Evolutionary conservation across 2,329 filamentous ascomycete species (phyloP), one percentile per base, ranked within the genome.

Genomic region (Trichothecium sympodiale): DNA sequence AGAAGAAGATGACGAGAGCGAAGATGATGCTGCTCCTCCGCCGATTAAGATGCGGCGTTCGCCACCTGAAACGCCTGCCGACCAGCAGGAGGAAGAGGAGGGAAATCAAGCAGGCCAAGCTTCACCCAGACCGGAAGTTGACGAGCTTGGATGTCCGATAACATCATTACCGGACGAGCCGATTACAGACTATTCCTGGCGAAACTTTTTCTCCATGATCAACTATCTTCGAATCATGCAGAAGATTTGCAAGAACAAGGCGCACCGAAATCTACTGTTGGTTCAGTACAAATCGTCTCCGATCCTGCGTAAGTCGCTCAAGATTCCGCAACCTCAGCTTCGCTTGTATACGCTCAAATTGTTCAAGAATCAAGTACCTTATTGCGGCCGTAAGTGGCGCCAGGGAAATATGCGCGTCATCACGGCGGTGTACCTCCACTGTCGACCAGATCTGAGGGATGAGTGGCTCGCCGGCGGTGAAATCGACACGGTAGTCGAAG

Each of bases 331-430:
- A 51, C 80, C 80, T 2, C 74, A 86, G 50, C 69, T 98, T 29
- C 79, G 91, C 5, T 77, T 94, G 30, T 96, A 96, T 64, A 94
- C 91, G 0, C 74, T 98, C 47, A 98, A 98, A 61, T 72, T 98
- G 0, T 96, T 96, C 77, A 98, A 98, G 60, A 91, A 87, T 41
- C 91, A 98, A 59, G 91, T 98, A 4, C 91, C 91, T 1, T 98
- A 94, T 65, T 96, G 89, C 57, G 89, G 91, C 16, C 80, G 91
- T 30, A 98, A 98, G 63, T 98, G 91, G 91, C 80, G 91, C 12
- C 91, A 96, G 62, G 80, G 79, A 47, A 96, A 98, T 59, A 98
- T 98, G 91, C 83, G 89, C 37, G 88, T 96, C 51, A 98, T 98
- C 53, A 98, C 91, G 1, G 87, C 88, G 4, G 85, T 98, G 2